phyloP scores from a whole-genome alignment of 306 rosid species.

The Glycine tomentella region DNA sequence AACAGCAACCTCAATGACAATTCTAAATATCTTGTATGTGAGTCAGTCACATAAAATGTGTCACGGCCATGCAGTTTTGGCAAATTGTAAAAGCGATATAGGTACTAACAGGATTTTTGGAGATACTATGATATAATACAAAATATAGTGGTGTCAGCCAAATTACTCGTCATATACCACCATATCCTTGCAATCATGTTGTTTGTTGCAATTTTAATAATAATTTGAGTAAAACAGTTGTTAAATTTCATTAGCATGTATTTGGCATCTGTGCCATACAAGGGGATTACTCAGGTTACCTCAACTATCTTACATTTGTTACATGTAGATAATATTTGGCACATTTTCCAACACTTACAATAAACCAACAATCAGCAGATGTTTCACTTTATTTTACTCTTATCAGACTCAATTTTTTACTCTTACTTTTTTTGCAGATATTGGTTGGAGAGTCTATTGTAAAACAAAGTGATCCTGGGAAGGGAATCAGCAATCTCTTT shows the following conservation, averaged over 20 bases:
- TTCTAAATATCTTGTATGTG: background rate
- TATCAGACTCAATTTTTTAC: no score
- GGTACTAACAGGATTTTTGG: no score
- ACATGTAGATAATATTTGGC: background rate
- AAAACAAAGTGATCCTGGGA: slow-evolving; percentile 83
- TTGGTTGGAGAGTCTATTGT: slow-evolving; percentile 95
- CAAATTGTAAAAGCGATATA: no score
- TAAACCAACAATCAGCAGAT: background rate
- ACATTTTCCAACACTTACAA: background rate
- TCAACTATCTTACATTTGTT: background rate
- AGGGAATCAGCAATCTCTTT: slow-evolving; percentile 85
- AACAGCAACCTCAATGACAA: background rate
- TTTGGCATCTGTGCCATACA: no score
- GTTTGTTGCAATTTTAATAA: background rate
- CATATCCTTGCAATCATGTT: background rate
- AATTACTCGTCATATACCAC: background rate
- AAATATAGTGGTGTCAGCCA: no score
- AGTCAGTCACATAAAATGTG: background rate
- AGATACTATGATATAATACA: no score
- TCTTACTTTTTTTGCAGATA: slow-evolving; percentile 59
- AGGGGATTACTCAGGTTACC: background rate
- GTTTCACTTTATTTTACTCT: background rate
- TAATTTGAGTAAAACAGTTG: background rate
- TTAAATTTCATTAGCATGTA: no score
- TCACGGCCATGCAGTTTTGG: background rate